A percentile compares a stretch with the other conserved stretches of the same genome.
Evolutionary conservation across 2,329 filamentous ascomycete species (phyloP).

Genomic region (Rachicladosporium sp.): DNA sequence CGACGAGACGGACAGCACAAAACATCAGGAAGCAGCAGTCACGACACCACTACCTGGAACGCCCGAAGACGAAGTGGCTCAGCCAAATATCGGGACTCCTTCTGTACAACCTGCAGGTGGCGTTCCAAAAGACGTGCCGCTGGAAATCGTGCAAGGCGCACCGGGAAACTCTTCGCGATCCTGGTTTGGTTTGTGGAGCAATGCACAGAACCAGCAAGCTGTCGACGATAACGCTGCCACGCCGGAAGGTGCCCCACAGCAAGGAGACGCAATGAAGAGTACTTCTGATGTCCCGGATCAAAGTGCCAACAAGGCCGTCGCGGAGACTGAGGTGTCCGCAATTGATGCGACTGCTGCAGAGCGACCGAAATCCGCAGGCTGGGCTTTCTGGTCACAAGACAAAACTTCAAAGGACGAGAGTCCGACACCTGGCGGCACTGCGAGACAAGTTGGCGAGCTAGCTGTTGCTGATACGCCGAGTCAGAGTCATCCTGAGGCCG

Average conservation of each 20-base stretch:
- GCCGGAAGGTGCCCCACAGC: slow-evolving; percentile 2
- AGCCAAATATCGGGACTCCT: slow-evolving; percentile 2
- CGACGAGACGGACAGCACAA: slow-evolving; percentile 28
- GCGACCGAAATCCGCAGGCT: slow-evolving; percentile 45
- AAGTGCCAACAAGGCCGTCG: not conserved
- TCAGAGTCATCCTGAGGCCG: slow-evolving; percentile 37
- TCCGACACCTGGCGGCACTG: slow-evolving; percentile 46
- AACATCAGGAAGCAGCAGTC: slow-evolving; percentile 24
- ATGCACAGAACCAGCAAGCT: slow-evolving; percentile 30
- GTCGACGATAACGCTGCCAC: slow-evolving; percentile 12
- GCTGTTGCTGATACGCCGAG: slow-evolving; percentile 40
- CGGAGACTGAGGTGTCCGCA: slow-evolving; percentile 1
- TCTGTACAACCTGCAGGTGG: too few species aligned
- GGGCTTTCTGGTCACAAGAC: slow-evolving; percentile 70
- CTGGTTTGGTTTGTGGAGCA: slow-evolving; percentile 41
- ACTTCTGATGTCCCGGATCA: slow-evolving; percentile 4
- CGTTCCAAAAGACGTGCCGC: too few species aligned
- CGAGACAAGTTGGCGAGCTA: slow-evolving; percentile 40
- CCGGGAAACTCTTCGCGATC: slow-evolving; percentile 16
- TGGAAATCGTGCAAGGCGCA: too few species aligned
- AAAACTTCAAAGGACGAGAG: slow-evolving; percentile 33
- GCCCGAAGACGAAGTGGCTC: slow-evolving; percentile 10
- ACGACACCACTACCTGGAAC: slow-evolving; percentile 29
- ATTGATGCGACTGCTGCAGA: slow-evolving; percentile 10
- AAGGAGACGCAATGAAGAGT: too few species aligned